Conservation (phyloP, 1,284 basidiomycete genomes). For the Ceratobasidium sp. region DNA sequence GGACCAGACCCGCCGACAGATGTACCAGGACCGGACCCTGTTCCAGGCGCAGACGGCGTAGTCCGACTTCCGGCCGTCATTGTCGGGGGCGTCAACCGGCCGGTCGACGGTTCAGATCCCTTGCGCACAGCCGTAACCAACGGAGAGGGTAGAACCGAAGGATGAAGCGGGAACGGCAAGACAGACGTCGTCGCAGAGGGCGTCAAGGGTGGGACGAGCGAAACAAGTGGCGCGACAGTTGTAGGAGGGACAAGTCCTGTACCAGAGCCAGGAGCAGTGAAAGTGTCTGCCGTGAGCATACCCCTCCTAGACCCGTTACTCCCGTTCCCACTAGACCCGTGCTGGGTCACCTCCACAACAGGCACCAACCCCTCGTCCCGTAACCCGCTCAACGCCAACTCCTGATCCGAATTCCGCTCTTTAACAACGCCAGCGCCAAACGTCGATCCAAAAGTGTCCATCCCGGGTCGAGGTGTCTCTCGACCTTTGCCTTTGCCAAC, state of each 20-base stretch:
- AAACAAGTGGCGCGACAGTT: constrained; percentile 10
- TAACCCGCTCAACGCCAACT: constrained; percentile 36
- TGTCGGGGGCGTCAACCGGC: not conserved
- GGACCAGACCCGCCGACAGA: not conserved
- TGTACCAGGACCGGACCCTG: not conserved
- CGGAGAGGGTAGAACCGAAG: constrained; percentile 20
- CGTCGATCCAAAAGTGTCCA: constrained; percentile 44
- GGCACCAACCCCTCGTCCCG: not conserved
- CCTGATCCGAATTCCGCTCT: constrained; percentile 42
- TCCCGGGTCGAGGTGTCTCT: constrained; percentile 48
- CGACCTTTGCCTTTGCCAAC: constrained; percentile 52
- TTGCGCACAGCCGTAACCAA: constrained; percentile 31
- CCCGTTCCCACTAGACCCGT: not conserved
- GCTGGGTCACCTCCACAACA: constrained; percentile 17
- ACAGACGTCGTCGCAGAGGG: constrained; percentile 45
- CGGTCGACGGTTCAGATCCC: constrained; percentile 17
- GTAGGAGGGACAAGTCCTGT: constrained; percentile 11
- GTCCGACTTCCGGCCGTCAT: constrained; percentile 11
- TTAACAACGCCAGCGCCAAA: constrained; percentile 29
- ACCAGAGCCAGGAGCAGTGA: not conserved
- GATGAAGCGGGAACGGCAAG: constrained; percentile 16
- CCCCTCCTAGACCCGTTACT: constrained; percentile 35
- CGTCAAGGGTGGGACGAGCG: constrained; percentile 12
- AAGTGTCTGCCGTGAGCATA: constrained; percentile 36
- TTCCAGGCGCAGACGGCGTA: not conserved